phyloP scores from a whole-genome alignment of 257 asterid genomes.

The Osmanthus fragrans region DNA sequence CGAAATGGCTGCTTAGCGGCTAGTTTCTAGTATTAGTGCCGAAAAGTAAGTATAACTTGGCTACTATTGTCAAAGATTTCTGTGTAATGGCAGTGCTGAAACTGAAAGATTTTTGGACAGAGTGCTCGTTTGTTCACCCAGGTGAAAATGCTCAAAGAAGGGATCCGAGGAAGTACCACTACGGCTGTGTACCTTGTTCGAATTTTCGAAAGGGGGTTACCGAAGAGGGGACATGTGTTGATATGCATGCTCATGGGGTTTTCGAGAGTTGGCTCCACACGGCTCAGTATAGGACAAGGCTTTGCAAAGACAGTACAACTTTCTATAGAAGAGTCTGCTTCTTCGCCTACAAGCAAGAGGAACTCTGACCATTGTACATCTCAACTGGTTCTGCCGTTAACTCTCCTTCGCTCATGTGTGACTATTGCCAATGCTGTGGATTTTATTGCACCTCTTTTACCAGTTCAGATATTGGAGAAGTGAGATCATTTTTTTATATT shows the following conservation, averaged over 20 bases:
- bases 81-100: slow-evolving; percentile 41
- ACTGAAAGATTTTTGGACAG: slow-evolving; percentile 58
- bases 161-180: slow-evolving; percentile 79
- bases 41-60: slow-evolving; percentile 53
- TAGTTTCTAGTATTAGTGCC: slow-evolving; percentile 30
- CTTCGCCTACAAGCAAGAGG: slow-evolving; percentile 77
- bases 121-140: slow-evolving; percentile 91
- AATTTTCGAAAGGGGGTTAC: slow-evolving; percentile 84
- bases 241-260: slow-evolving; percentile 89
- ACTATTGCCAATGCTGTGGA: slow-evolving; percentile 51
- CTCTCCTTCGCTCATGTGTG: slow-evolving; percentile 55
- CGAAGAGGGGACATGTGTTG: slow-evolving; percentile 84
- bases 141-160: slow-evolving; percentile 70
- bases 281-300: slow-evolving; percentile 74
- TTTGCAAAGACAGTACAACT: slow-evolving; percentile 76
- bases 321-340: slow-evolving; percentile 79
- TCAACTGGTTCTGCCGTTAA: slow-evolving; percentile 78
- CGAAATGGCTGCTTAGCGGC: slow-evolving; percentile 18
- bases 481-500: too few relatives aligned
- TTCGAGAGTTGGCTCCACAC: slow-evolving; percentile 96
- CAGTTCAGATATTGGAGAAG: slow-evolving; percentile 23
- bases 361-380: slow-evolving; percentile 69
- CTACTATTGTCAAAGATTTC: slow-evolving; percentile 47
- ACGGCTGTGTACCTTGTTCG: slow-evolving; percentile 82
- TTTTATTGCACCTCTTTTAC: slow-evolving; percentile 58